Percentiles rank a stretch among this genome's conserved stretches.
These are phyloP conservation scores for Penicillium sp. DNA, from an alignment of 2,329 filamentous ascomycete species.

Conservation along the genomic window DNA sequence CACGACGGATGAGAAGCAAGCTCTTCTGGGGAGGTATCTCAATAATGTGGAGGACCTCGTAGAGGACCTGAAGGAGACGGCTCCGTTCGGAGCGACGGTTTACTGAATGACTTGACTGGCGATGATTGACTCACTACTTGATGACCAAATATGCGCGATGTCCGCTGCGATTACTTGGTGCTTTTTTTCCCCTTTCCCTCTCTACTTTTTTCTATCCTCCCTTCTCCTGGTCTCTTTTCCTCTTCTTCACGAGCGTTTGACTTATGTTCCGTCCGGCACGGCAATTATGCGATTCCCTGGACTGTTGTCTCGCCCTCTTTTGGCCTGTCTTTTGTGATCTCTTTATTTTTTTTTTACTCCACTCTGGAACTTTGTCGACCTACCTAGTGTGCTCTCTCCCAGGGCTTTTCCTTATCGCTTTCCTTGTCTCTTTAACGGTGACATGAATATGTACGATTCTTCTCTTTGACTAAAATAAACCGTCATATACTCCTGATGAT, in stretches of 20 bases:
- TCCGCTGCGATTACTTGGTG: conserved; percentile 20
- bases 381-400: neutral
- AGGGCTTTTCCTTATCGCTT: conserved; percentile 10
- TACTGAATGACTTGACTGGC: conserved; percentile 29
- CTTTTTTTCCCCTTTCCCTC: conserved; percentile 4
- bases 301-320: conserved; percentile 7
- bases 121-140: conserved; percentile 8
- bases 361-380: conserved; percentile 15
- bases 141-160: conserved; percentile 22
- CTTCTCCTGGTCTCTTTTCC: conserved; percentile 5
- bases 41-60: conserved; percentile 82
- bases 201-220: conserved; percentile 2
- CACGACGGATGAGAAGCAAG: conserved; percentile 78
- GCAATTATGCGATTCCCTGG: conserved; percentile 17
- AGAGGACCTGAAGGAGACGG: conserved; percentile 75
- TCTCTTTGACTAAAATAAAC: conserved; percentile 13
- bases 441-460: conserved; percentile 28
- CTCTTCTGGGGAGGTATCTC: conserved; percentile 71
- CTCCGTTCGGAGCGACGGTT: conserved; percentile 63
- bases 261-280: conserved; percentile 23
- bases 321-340: conserved; percentile 9
- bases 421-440: conserved; percentile 26
- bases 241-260: conserved; percentile 8
- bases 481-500: conserved; percentile 1
- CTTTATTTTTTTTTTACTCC: conserved; percentile 13